Percentiles rank a stretch among this genome's conserved stretches.
These are phyloP conservation scores for Phialophora chinensis DNA, from an alignment of 2,329 filamentous ascomycete species.

Conservation along the genomic window DNA sequence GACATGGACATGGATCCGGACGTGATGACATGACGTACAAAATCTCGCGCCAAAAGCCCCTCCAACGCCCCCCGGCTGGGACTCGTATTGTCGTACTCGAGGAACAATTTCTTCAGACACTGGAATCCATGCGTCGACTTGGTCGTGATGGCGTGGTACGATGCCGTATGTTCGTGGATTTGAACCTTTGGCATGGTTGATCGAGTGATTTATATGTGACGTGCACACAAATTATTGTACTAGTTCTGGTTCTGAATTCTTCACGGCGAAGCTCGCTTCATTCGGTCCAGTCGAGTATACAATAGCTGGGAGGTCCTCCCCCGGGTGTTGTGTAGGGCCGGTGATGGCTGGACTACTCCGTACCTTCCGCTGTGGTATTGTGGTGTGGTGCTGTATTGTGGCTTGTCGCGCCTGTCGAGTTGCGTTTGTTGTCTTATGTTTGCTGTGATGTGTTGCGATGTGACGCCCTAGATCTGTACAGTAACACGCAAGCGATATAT, in stretches of 20 bases:
- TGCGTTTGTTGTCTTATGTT: no score
- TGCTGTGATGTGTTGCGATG: no score
- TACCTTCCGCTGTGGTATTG: no score
- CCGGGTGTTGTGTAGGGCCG: no score
- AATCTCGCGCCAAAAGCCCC: constrained; percentile 21
- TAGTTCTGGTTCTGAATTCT: not conserved
- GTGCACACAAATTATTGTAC: no score
- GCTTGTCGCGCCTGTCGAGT: no score
- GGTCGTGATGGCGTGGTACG: constrained; percentile 29
- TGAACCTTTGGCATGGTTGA: constrained; percentile 23
- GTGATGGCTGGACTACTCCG: no score
- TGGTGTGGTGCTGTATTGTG: no score
- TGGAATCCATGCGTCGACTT: constrained; percentile 31
- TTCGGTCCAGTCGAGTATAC: no score
- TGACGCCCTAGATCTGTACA: no score
- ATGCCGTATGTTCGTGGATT: constrained; percentile 24
- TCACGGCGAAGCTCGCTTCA: not conserved
- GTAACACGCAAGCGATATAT: no score
- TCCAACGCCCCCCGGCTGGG: constrained; percentile 19
- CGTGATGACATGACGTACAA: not conserved
- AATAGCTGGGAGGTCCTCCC: no score
- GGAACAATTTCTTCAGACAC: constrained; percentile 27
- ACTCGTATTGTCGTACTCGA: constrained; percentile 24
- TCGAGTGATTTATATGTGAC: not conserved
- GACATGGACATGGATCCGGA: not conserved